A percentile compares a stretch with the other conserved stretches of the same genome.
These are phyloP conservation scores for Erigeron canadensis DNA, from an alignment of 129 eudicot species.

Conservation along the genomic window DNA sequence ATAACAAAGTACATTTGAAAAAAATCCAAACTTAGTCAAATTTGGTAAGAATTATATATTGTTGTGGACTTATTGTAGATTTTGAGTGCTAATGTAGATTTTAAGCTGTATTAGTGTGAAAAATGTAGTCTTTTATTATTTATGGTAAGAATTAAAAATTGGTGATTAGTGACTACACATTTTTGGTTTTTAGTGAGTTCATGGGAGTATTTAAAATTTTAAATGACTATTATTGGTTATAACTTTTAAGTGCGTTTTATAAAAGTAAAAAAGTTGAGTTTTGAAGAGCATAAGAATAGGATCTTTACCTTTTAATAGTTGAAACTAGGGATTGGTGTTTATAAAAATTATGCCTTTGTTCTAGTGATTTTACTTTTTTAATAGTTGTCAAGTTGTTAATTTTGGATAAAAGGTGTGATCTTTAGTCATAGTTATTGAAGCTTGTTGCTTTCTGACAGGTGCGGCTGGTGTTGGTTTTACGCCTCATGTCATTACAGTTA, in stretches of 20 bases:
- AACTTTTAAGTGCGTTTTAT: no score
- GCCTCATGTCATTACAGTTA: conserved; percentile 76
- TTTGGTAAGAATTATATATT: no score
- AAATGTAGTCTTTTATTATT: not conserved
- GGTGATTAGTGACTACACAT: not conserved
- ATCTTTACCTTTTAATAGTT: conserved; percentile 19
- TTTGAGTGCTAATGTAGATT: not conserved
- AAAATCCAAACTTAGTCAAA: no score
- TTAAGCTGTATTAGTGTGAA: conserved; percentile 9
- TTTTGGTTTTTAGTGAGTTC: not conserved
- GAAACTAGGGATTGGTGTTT: conserved; percentile 11
- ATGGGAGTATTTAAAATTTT: no score
- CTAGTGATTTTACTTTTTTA: not conserved
- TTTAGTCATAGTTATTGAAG: not conserved
- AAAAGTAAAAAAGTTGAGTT: not conserved
- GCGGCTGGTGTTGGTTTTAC: conserved; percentile 82
- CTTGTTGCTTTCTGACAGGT: conserved; percentile 41
- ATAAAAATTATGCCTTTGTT: not conserved
- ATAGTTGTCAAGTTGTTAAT: conserved; percentile 10
- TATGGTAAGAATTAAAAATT: not conserved
- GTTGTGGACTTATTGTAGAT: no score
- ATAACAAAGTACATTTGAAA: no score
- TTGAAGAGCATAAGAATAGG: not conserved
- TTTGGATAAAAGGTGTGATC: not conserved
- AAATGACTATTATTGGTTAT: no score